These are phyloP conservation scores for Wickerhamiella infanticola DNA, from an alignment of 1,139 yeast genomes.

Conservation along the genomic window DNA sequence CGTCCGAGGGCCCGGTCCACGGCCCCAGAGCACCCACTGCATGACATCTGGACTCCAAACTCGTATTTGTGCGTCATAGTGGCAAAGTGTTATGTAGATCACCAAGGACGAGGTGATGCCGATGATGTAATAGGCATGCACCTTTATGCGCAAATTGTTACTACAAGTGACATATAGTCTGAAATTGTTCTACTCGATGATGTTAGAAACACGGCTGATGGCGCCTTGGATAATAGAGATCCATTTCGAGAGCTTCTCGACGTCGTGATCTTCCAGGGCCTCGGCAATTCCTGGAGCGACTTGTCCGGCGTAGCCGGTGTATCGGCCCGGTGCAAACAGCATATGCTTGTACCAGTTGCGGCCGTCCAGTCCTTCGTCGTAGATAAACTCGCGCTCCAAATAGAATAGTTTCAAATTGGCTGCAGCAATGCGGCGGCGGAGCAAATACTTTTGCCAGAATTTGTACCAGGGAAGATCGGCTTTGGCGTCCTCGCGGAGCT, in stretches of 20 bases:
- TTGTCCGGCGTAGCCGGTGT: conserved; percentile 77
- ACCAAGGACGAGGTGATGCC: no score
- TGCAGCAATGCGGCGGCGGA: conserved; percentile 18
- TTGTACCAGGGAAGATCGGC: conserved; percentile 23
- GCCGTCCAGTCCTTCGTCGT: conserved; percentile 44
- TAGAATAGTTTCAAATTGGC: conserved; percentile 23
- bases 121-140: no score
- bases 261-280: conserved; percentile 56
- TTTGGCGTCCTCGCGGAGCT: conserved; percentile 18
- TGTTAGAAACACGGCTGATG: conserved; percentile 22
- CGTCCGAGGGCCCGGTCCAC: conserved; percentile 61
- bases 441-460: conserved; percentile 16
- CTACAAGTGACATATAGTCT: no score
- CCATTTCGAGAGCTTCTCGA: conserved; percentile 41
- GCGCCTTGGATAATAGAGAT: conserved; percentile 30
- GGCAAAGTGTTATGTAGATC: no score
- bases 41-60: conserved; percentile 21
- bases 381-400: conserved; percentile 49
- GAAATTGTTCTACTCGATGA: neutral
- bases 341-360: conserved; percentile 83
- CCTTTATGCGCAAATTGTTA: no score
- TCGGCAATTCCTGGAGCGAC: conserved; percentile 67
- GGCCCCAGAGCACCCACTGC: conserved; percentile 68
- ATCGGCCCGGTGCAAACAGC: conserved; percentile 69
- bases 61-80: conserved; percentile 13